Evolutionary conservation across 768 basidiomycete genomes (phyloP).

Genomic region (Mycena rosella): DNA sequence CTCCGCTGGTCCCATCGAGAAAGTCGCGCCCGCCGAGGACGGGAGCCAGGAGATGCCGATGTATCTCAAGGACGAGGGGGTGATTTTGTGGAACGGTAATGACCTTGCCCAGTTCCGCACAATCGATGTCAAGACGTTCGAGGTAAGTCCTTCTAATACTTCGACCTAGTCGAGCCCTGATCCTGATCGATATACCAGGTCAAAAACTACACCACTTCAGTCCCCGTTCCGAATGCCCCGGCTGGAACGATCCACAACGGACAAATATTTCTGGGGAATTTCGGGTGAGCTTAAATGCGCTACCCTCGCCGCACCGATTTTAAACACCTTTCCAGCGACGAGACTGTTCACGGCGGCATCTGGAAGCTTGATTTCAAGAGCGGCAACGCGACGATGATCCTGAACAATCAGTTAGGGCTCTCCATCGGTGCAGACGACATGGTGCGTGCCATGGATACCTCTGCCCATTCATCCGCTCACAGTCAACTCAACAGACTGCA

Average conservation of each 20-base stretch:
- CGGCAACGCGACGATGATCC: constrained; percentile 17
- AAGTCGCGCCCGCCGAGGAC: constrained; percentile 10
- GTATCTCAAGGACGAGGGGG: constrained; percentile 19
- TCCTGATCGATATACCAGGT: background rate
- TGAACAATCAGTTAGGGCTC: constrained; percentile 20
- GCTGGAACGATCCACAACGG: constrained; percentile 24
- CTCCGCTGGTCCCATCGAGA: constrained; percentile 19
- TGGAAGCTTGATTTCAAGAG: constrained; percentile 21
- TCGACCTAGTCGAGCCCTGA: too few species aligned
- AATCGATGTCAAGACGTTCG: constrained; percentile 21
- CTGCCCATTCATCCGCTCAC: too few species aligned
- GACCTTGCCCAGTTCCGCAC: constrained; percentile 18
- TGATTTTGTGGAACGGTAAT: constrained; percentile 19
- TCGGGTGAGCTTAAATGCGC: background rate
- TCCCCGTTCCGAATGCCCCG: constrained; percentile 16
- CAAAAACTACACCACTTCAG: constrained; percentile 21
- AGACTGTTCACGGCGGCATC: constrained; percentile 6
- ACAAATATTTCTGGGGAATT: constrained; percentile 22
- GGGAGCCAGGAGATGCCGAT: constrained; percentile 29
- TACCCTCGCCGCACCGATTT: background rate
- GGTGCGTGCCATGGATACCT: background rate
- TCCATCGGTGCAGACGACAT: constrained; percentile 23
- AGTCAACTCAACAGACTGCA: constrained; percentile 7
- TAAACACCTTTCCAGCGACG: background rate
- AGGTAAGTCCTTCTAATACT: background rate